Conservation (phyloP, 2,329 filamentous ascomycete species). For the Pezizomycotina sp. region DNA sequence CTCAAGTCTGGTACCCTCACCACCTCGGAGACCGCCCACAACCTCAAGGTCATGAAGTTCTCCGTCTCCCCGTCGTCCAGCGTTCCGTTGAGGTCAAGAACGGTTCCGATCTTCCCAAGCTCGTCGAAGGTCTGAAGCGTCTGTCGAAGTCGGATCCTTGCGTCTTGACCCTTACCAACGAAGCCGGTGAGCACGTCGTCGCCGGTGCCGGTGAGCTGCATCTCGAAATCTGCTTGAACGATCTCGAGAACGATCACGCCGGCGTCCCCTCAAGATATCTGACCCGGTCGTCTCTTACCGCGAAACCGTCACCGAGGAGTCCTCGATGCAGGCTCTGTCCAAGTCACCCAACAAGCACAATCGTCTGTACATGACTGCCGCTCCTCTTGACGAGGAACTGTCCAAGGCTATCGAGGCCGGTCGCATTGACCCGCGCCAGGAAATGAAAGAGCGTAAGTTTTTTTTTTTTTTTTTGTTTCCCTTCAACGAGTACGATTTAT, state of each 20-base stretch:
- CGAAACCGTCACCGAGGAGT: conserved; percentile 75
- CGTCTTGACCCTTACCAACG: conserved; percentile 74
- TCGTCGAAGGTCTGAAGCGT: conserved; percentile 99
- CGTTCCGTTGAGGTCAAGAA: conserved; percentile 99
- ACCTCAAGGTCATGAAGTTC: conserved; percentile 99
- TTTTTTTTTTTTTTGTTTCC: too few relatives aligned
- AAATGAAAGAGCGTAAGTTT: too few relatives aligned
- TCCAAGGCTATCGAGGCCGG: conserved; percentile 75
- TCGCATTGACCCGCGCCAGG: conserved; percentile 87
- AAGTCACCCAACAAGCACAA: conserved; percentile 99
- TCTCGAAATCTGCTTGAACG: conserved; percentile 99
- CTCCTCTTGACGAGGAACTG: conserved; percentile 85
- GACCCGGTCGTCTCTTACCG: conserved; percentile 98
- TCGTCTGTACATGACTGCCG: conserved; percentile 90
- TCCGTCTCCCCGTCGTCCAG: conserved; percentile 96
- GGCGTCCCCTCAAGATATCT: conserved; percentile 96
- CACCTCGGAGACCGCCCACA: conserved; percentile 93
- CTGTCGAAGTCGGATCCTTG: conserved; percentile 99
- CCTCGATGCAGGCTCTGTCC: conserved; percentile 90
- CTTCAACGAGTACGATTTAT: too few relatives aligned
- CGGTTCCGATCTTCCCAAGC: conserved; percentile 97
- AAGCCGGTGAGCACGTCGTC: conserved; percentile 96
- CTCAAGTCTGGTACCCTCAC: conserved; percentile 99
- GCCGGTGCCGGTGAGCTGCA: conserved; percentile 98
- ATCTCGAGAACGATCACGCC: conserved; percentile 98